Evolutionary conservation across 192 early-diverging fungal genomes (phyloP), one percentile per base, ranked within the genome.

Genomic region (Backusella liffmaniae): DNA sequence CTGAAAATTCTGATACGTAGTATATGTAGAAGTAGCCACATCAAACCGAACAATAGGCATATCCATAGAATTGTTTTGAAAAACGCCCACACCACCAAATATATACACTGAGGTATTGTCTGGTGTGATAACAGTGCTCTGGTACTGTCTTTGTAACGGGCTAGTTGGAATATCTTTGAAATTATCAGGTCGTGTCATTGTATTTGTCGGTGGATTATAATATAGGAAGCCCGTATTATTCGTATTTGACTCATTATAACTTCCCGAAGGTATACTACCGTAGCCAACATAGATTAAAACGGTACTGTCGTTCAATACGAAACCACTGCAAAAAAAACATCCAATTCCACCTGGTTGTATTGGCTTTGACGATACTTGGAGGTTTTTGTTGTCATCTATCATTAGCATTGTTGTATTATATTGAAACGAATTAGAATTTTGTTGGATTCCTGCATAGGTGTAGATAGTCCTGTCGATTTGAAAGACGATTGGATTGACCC

Each of bases 361-460:
- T 9, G 2, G 2, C 5, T 26, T 6, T 16, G 3, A 1, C 29
- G 9, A 29, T 29, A 12, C 9, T 30, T 62, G 21, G 5, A 62
- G 23, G 10, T 26, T 26, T 29, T 62, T 62, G 21, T 29, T 12
- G 1, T 23, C 56, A 62, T 62, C 56, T 3, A 62, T 62, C 7
- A 9, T 62, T 29, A 13, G 18, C 23, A 9, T 62, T 26, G 56
- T 62, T 8, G 29, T 29, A 13, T 62, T 59, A 0, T 59, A 0
- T 10, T 3, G 9, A 3, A 12, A 7, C 1, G 0, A 1, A 1
- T 0, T 23, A 0, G 7, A 0, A 59, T 59, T 0, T 12, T 1
- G 0, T 26, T 29, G 56, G 1, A 1, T 12, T 12, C 56, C 56
- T 62, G 21, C 21, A 26, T 26, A 26, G 7, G 23, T 10, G 12